Evolutionary conservation across 148 eudicot genomes (phyloP), one percentile per base, ranked within the genome.

Genomic region (Drosera capensis): DNA sequence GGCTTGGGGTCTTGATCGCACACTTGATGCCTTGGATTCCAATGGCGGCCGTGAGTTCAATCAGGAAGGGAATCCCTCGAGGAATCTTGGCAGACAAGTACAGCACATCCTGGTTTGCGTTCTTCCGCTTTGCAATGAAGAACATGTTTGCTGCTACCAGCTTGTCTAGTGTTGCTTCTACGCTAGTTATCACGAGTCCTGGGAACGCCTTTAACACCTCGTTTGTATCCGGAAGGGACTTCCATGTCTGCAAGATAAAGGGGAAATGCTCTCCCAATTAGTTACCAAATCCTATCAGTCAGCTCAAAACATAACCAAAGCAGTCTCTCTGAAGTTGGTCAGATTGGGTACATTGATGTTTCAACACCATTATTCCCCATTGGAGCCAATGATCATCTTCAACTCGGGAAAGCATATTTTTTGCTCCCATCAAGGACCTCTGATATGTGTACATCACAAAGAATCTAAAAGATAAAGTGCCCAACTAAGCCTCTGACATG

Each of bases 31-130:
- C 94, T 11, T 92, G 81, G 40, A 65, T 49, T 44, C 92, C 94
- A 25, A 80, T 17, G 14, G 68, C 79, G 14, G 94, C 68, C 12
- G 97, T 88, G 49, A 88, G 74, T 52, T 88, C 97, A 22, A 83
- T 80, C 74, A 88, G 60, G 68, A 88, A 83, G 19, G 97, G 97
- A 34, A 73, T 78, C 54, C 72, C 92, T 58, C 57, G 75, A 20
- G 96, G 94, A 39, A 74, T 72, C 59, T 88, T 88, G 48, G 96
- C 90, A 31, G 97, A 88, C 48, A 88, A 81, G 61, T 88, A 88
- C 64, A 80, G 54, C 45, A 88, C 97, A 40, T 83, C 94, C 63
- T 80, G 86, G 65, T 80, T 84, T 53, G 79, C 82, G 14, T 88
- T 67, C 62, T 78, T 88, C 53, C 97, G 79, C 67, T 88, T 88